These are phyloP conservation scores for Heterobasidion parviporum DNA, from an alignment of 1,284 basidiomycete genomes.

Conservation along the genomic window DNA sequence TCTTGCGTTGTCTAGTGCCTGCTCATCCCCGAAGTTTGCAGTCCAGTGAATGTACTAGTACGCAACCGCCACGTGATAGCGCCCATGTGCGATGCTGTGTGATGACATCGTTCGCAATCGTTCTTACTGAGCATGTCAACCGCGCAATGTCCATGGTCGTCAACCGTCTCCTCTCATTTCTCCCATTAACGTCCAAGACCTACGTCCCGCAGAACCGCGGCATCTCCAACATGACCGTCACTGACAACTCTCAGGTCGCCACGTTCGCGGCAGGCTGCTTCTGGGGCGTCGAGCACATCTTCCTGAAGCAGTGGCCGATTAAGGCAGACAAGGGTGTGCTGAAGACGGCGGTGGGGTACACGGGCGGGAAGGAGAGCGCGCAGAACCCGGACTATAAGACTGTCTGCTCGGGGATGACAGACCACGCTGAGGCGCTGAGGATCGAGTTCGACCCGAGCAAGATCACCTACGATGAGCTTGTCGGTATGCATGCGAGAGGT, in stretches of 20 bases:
- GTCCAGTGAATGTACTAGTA: not conserved
- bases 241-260: constrained; percentile 43
- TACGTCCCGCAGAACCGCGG: constrained; percentile 9
- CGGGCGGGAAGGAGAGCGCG: constrained; percentile 57
- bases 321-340: constrained; percentile 59
- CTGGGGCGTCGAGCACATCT: constrained; percentile 86
- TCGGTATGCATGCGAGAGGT: constrained; percentile 35
- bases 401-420: constrained; percentile 78
- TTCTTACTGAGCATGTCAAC: too few relatives aligned
- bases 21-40: too few relatives aligned
- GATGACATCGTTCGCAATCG: too few relatives aligned
- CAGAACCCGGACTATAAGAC: constrained; percentile 60
- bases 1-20: too few relatives aligned
- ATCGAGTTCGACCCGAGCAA: constrained; percentile 80
- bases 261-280: constrained; percentile 70
- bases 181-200: not conserved
- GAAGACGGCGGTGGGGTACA: constrained; percentile 75
- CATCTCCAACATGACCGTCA: constrained; percentile 9
- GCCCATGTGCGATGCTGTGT: too few relatives aligned
- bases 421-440: constrained; percentile 85
- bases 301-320: constrained; percentile 72
- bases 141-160: constrained; percentile 7
- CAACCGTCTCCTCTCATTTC: constrained; percentile 3
- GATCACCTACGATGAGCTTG: constrained; percentile 77
- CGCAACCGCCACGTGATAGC: too few relatives aligned